Base-by-base conservation (phyloP, 1,284 basidiomycete genomes). In the Microbotryum intermedium region DNA sequence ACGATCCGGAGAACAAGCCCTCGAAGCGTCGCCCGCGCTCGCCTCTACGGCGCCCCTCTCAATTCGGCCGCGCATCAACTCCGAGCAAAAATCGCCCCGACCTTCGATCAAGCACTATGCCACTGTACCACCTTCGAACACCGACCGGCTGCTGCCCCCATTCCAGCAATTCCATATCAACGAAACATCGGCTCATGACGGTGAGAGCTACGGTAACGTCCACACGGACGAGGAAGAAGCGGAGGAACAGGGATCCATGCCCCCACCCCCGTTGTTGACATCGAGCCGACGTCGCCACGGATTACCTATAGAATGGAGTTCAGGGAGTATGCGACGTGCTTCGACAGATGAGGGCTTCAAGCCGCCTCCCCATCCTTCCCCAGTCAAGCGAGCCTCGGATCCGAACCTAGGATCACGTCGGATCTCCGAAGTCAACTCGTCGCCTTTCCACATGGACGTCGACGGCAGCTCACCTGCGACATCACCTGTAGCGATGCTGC, bases 391-490 rank as follows among this genome's bases (percentile, higher is more conserved):
- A 39, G 34, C 34, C 13, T 39, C 34, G 34, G 9, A 39, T 39
- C 34, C 34, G 34, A 18, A 39, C 34, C 34, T 39, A 16, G 34
- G 34, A 39, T 39, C 34, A 16, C 10, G 11, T 6, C 54, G 53
- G 5, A 46, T 16, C 8, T 52, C 50, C 4, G 20, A 44, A 4
- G 26, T 42, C 42, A 57, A 62, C 25, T 60, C 60, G 13, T 67
- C 66, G 0, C 66, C 66, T 18, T 58, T 57, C 29, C 53, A 60
- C 5, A 67, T 67, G 66, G 56, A 67, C n/a, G 61, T 67, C 53
- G 66, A 67, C 29, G 58, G 62, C 34, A 49, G 57, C 6, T 67
- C 66, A 7, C 63, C 63, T 18, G 29, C 46, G 3, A 45, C 28
- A 49, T 58, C 52, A 39, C 55, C 11, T 4, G 34, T 39, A 39